Percentiles rank a stretch among this genome's conserved stretches.
Evolutionary conservation across 495 filamentous ascomycete species (phyloP).

Genomic region (Hyaloscypha variabilis): DNA sequence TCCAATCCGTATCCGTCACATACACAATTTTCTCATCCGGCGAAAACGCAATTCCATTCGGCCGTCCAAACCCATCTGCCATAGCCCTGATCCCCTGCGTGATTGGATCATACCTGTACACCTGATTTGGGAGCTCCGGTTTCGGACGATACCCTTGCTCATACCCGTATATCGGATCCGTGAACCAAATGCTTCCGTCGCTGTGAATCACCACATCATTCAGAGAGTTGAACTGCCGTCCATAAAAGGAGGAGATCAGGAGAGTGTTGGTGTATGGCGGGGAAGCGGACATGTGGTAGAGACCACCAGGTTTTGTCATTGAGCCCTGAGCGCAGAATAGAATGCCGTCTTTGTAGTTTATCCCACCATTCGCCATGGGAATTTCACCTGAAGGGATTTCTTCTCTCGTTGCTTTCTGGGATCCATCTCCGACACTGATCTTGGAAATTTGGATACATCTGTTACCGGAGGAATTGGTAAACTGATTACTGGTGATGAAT

Average conservation of each 20-base stretch:
- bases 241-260: constrained; percentile 49
- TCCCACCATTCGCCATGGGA: constrained; percentile 25
- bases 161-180: constrained; percentile 59
- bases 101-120: constrained; percentile 52
- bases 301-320: constrained; percentile 38
- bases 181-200: constrained; percentile 62
- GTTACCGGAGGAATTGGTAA: background rate
- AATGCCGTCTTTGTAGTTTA: constrained; percentile 33
- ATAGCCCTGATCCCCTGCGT: constrained; percentile 48
- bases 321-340: constrained; percentile 55
- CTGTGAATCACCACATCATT: constrained; percentile 55
- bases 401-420: background rate
- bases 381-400: constrained; percentile 11
- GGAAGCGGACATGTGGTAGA: constrained; percentile 46
- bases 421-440: background rate
- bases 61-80: constrained; percentile 55
- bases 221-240: constrained; percentile 61
- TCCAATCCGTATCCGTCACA: constrained; percentile 52
- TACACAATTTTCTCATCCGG: constrained; percentile 53
- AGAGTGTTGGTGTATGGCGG: constrained; percentile 29
- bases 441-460: constrained; percentile 24
- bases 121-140: constrained; percentile 52
- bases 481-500: constrained; percentile 27
- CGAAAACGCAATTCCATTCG: constrained; percentile 60
- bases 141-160: constrained; percentile 55